Evolutionary conservation across 75 land plant genomes (phyloP), one percentile per base, ranked within the genome.

Genomic region (Isoetes taiwanensis): DNA sequence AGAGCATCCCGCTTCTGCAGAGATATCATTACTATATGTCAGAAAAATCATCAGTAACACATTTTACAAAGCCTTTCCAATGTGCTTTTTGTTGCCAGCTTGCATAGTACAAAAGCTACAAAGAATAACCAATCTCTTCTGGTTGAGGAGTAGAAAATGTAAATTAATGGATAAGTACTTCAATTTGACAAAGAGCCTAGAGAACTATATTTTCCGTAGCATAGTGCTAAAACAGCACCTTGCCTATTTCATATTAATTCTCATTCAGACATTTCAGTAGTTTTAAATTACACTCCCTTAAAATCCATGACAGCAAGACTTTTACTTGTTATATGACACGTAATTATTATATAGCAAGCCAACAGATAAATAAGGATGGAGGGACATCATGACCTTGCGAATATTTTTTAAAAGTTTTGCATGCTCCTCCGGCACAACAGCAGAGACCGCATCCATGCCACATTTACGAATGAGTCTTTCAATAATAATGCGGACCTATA

Each of bases 371-470:
- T 5, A 57, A 38, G 41, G 1, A 2, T 19, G 4, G 19, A 3
- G 30, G 4, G 5, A 39, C n/a, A 59, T 42, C 6, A 33, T 10
- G 55, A 90, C 96, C 85, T 94, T 94, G 21, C 86, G 58, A 42
- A 94, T 94, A 32, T 84, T 90, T 20, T 71, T 81, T 21, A 94
- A 83, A 12, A 87, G 96, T 62, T 84, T 94, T 73, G 76, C 76
- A 61, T 94, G 99, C 52, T 94, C 85, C 54, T 77, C 80, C 6
- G 99, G 99, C 96, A 83, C 88, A 1, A 82, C 96, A 27, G 63
- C 74, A 42, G 79, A 76, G 28, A 94, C 96, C 30, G 99, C 82
- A 56, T 88, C 86, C 11, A 84, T 40, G 39, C 99, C 99, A 72
- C 96, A 94, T 58, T 78, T 88, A 30, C 73, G 78, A 14, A 88